Evolutionary conservation across 257 asterid species (phyloP), one percentile per base, ranked within the genome.

Genomic region (Asclepias syriaca): DNA sequence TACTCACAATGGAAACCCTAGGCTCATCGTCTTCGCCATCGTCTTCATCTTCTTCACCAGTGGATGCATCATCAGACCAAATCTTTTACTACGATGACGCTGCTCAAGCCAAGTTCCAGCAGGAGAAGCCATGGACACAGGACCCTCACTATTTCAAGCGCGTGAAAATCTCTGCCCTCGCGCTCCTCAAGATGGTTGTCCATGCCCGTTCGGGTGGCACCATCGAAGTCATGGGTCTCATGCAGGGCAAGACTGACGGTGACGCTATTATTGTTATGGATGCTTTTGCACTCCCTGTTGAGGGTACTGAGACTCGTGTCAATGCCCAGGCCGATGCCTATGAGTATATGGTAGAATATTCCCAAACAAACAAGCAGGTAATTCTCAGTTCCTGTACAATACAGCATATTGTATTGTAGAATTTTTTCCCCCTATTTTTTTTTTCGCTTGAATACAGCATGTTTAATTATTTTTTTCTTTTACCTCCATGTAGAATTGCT

Each of bases 321-420:
- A 95, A 95, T 84, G 99, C 99, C 39, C 99, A 95, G 85, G 97
- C 97, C 43, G 97, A 94, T 90, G 99, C 99, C 0, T 94, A 94
- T 71, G 97, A 94, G 80, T 91, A 91, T 66, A 95, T 95, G 99
- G 99, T 95, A 57, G 97, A 92, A 65, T 95, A 95, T 78, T 90
- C 97, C 2, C 87, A 82, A 82, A 95, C 94, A 14, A 95, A 90
- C 74, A 95, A 87, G 66, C 97, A 91, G 96, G 99, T 89, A 45
- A 15, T 65, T 67, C 14, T 45, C 39, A 64, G 39, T 32, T 64
- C 16, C 21, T 16, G 68, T 18, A 0, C 45, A 18, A 11, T 37
- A 64, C 50, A 29, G 34, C 34, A 2, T 29, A 29, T 29, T 29
- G 34, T 29, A 29, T 29, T 29, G 3, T 29, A 29, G 34, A 29